Evolutionary conservation across 768 basidiomycete species (phyloP).

Genomic region (Hebeloma cylindrosporum): DNA sequence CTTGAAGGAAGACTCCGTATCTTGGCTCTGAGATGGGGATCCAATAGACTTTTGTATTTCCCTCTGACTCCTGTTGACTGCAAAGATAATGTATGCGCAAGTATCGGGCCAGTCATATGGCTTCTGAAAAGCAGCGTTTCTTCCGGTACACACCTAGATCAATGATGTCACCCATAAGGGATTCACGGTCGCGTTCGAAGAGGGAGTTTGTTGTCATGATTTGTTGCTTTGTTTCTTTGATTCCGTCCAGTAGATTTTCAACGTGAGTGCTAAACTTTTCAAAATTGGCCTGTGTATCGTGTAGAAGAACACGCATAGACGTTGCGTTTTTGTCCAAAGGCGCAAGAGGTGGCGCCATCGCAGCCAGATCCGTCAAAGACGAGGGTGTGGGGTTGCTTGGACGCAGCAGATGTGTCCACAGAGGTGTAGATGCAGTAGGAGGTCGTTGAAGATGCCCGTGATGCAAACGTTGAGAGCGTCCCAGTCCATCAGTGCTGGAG

Average conservation of each 20-base stretch:
- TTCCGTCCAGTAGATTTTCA: slow-evolving; percentile 47
- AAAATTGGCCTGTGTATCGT: slow-evolving; percentile 72
- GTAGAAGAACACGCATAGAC: slow-evolving; percentile 68
- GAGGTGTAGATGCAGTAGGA: slow-evolving; percentile 33
- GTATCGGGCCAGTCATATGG: slow-evolving; percentile 10
- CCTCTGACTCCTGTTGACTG: slow-evolving; percentile 65
- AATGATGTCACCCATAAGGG: slow-evolving; percentile 52
- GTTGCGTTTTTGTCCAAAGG: slow-evolving; percentile 67
- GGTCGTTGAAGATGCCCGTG: slow-evolving; percentile 25
- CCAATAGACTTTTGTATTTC: slow-evolving; percentile 61
- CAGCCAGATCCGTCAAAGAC: slow-evolving; percentile 20
- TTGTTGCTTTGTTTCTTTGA: slow-evolving; percentile 54
- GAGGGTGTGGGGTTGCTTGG: slow-evolving; percentile 37
- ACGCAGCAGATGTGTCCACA: slow-evolving; percentile 61
- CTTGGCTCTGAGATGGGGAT: slow-evolving; percentile 48
- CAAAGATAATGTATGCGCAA: slow-evolving; percentile 8
- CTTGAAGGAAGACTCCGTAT: slow-evolving; percentile 41
- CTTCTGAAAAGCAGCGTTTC: neutral
- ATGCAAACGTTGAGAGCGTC: too few species aligned
- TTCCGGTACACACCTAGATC: slow-evolving; percentile 48
- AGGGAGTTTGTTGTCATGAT: slow-evolving; percentile 51
- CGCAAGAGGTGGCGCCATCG: slow-evolving; percentile 38
- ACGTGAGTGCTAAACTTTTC: slow-evolving; percentile 64
- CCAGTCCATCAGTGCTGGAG: too few species aligned
- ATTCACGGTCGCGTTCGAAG: slow-evolving; percentile 62